Evolutionary conservation across 768 basidiomycete species (phyloP).

Genomic region (Pisolithus orientalis): DNA sequence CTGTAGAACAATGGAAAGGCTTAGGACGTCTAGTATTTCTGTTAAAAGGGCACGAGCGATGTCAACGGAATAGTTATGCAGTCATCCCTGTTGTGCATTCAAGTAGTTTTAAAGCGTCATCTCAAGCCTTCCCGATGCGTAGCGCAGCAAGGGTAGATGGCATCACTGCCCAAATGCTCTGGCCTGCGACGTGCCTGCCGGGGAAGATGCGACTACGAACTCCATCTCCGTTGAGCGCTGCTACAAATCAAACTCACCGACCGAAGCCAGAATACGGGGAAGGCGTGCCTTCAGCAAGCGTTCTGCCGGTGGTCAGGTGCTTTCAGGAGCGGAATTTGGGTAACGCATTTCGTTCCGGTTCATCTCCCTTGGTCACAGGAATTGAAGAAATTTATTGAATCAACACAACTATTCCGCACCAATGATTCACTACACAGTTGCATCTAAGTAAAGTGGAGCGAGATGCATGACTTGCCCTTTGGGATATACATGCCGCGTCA

Average conservation of each 20-base stretch:
- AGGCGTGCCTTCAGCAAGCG: conserved; percentile 3
- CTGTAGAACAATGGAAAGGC: not conserved
- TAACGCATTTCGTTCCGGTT: conserved; percentile 46
- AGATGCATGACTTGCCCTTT: conserved; percentile 14
- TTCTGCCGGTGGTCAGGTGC: conserved; percentile 31
- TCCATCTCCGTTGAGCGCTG: not conserved
- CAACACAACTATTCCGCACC: conserved; percentile 8
- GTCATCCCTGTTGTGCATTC: conserved; percentile 6
- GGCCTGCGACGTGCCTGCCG: conserved; percentile 15
- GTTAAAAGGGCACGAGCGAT: not conserved
- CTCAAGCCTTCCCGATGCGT: conserved; percentile 16
- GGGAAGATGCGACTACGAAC: conserved; percentile 7
- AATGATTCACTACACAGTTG: conserved; percentile 18
- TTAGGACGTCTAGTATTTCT: not conserved
- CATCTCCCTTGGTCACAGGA: conserved; percentile 30
- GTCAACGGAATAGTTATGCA: not conserved
- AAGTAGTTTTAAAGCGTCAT: conserved; percentile 13
- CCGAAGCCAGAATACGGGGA: conserved; percentile 18
- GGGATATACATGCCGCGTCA: conserved; percentile 26
- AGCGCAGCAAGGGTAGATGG: conserved; percentile 16
- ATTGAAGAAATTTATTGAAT: not conserved
- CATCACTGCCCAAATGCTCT: conserved; percentile 15
- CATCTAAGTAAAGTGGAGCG: conserved; percentile 5
- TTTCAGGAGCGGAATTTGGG: conserved; percentile 50
- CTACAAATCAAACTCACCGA: conserved; percentile 10